Conservation (phyloP, 2,329 filamentous ascomycete species). For the Phaeosphaeriaceae sp. region DNA sequence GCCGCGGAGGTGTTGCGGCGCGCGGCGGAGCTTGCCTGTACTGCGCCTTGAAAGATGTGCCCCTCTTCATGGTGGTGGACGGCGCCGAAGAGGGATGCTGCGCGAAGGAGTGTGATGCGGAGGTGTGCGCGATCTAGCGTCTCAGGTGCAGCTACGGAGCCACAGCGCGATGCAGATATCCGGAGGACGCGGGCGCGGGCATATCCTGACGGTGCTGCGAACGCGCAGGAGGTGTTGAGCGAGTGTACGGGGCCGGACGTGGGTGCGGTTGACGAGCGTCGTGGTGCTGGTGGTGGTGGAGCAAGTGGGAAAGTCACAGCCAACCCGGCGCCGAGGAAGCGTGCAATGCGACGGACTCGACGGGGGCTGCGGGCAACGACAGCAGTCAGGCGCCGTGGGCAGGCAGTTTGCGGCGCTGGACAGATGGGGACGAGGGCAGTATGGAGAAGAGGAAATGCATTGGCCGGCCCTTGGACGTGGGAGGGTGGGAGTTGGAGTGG, state of each 20-base stretch:
- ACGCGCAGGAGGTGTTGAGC: slow-evolving; percentile 22
- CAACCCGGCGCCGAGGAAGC: slow-evolving; percentile 4
- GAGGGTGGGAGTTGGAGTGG: slow-evolving; percentile 9
- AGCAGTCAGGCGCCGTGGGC: not conserved
- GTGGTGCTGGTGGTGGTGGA: slow-evolving; percentile 16
- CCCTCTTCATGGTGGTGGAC: slow-evolving; percentile 35
- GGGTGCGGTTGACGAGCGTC: slow-evolving; percentile 14
- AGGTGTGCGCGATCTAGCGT: slow-evolving; percentile 31
- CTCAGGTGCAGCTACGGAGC: slow-evolving; percentile 37
- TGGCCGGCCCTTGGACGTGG: not conserved
- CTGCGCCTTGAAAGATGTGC: slow-evolving; percentile 44
- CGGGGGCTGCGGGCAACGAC: slow-evolving; percentile 9
- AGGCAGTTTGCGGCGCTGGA: not conserved
- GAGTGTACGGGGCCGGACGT: slow-evolving; percentile 23
- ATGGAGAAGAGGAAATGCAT: not conserved
- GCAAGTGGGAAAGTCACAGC: slow-evolving; percentile 13
- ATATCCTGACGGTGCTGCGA: slow-evolving; percentile 36
- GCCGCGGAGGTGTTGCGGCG: slow-evolving; percentile 40
- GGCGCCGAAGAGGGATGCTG: slow-evolving; percentile 18
- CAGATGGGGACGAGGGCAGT: not conserved
- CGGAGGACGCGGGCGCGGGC: slow-evolving; percentile 29
- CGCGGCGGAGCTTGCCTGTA: slow-evolving; percentile 39
- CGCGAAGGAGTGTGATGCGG: slow-evolving; percentile 10
- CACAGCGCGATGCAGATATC: slow-evolving; percentile 28
- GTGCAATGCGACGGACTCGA: not conserved